Base-by-base conservation (phyloP, 1,284 basidiomycete species). In the Gymnopus androsaceus region DNA sequence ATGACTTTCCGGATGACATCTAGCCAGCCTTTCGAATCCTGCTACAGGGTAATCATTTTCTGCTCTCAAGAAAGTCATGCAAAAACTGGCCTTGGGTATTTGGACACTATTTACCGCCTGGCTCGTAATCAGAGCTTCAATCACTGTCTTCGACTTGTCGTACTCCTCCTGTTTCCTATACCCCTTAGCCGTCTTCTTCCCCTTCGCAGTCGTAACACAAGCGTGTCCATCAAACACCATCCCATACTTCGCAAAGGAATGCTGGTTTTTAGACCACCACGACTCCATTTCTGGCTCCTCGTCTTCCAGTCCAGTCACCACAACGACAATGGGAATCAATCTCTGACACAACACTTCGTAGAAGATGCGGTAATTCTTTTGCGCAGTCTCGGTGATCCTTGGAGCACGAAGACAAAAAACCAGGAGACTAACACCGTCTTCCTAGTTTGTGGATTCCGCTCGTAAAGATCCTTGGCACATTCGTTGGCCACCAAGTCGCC, bases 401-500 rank as follows among this genome's bases (percentile, higher is more conserved):
- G 63, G 50, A 17, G 64, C 68, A 12, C 70, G 69, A 45, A 73
- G 62, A 57, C 70, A 72, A 33, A 67, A 72, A 42, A 73, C 59
- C 14, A 71, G 63, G 15, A 71, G 67, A 40, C 69, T 63, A 34
- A 73, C 54, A 11, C 69, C 68, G n/a, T 63, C 63, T 37, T 48
- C 9, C 21, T 45, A 31, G 1, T 31, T 45, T 63, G 36, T 37
- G 12, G 47, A 48, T 79, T 59, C 38, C 78, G 70, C 1, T 62
- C 51, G 55, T 68, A 72, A 0, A 75, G 69, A 33, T 65, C 63
- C 37, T 68, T 66, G 34, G 78, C 68, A 1, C 74, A 70, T 2
- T 66, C 59, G 14, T 58, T 48, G 9, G 50, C 67, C 33, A 60
- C 68, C 59, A 54, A 66, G 57, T 46, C 42, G 2, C 42, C 25